These are phyloP conservation scores for Chlorella sorokiniana DNA, from an alignment of 139 green algal genomes.

Conservation along the genomic window DNA sequence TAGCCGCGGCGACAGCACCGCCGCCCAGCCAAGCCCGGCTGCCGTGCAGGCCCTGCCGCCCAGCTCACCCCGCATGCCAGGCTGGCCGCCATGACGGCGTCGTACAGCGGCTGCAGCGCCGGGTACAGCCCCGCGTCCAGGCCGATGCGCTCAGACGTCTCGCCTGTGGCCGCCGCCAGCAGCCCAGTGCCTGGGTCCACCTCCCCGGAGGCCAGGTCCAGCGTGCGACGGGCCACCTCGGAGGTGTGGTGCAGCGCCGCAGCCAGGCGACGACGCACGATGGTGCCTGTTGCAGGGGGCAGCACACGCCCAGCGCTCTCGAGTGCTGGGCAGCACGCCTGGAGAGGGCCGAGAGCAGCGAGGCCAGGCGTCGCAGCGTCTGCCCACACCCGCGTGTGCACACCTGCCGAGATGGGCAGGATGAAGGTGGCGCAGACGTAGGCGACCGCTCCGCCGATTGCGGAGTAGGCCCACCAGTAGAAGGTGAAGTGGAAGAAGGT, in stretches of 20 bases:
- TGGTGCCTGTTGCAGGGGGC: background rate
- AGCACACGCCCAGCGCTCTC: background rate
- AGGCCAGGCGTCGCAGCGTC: background rate
- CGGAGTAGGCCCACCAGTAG: conserved; percentile 5
- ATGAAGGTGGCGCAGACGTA: conserved; percentile 24
- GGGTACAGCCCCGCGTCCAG: conserved; percentile 26
- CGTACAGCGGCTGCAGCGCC: conserved; percentile 2
- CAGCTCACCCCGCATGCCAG: background rate
- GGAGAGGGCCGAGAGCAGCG: too few relatives aligned
- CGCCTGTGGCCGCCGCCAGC: conserved; percentile 10
- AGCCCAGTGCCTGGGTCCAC: conserved; percentile 3
- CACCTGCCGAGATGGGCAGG: conserved; percentile 30
- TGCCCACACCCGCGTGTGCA: background rate
- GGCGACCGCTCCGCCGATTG: conserved; percentile 1
- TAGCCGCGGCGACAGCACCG: background rate
- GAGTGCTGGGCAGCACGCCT: background rate
- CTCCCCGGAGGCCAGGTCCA: conserved; percentile 12
- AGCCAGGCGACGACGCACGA: conserved; percentile 18
- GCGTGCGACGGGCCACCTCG: background rate
- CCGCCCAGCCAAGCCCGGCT: background rate
- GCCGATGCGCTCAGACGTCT: conserved; percentile 25
- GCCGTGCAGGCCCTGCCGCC: background rate
- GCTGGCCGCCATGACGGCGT: background rate
- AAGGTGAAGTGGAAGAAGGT: background rate
- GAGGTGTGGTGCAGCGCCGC: background rate